Evolutionary conservation across 2,329 filamentous ascomycete genomes (phyloP).

Genomic region (Paecilomyces fulvus): DNA sequence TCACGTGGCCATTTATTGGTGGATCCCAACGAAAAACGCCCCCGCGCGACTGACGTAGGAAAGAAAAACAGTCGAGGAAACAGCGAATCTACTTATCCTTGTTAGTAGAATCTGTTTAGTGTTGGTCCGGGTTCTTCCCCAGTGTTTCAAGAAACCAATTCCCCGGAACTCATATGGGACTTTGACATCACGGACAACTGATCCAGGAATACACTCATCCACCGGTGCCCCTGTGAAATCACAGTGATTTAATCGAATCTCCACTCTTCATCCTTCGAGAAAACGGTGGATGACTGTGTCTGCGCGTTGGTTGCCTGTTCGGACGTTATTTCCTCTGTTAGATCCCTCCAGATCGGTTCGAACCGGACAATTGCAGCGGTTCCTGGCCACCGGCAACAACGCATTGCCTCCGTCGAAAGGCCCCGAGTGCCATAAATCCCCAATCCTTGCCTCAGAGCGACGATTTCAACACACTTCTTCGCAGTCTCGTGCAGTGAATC

Average conservation of each 20-base stretch:
- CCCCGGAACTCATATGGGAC: background rate
- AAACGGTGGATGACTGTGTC: background rate
- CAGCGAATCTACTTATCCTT: too few species aligned
- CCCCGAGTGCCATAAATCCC: background rate
- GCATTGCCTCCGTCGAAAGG: background rate
- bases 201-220: background rate
- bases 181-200: background rate
- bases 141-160: background rate
- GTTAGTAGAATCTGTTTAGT: background rate
- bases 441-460: background rate
- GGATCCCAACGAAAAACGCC: background rate
- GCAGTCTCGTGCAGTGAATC: background rate
- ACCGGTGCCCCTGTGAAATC: background rate
- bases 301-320: background rate
- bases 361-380: background rate
- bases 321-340: background rate
- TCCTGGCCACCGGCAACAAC: background rate
- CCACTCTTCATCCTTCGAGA: background rate
- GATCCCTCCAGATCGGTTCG: background rate
- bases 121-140: background rate
- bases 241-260: background rate
- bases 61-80: too few species aligned
- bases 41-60: background rate
- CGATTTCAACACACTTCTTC: conserved; percentile 15
- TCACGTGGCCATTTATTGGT: background rate